Evolutionary conservation across 2,329 filamentous ascomycete genomes (phyloP), one percentile per base, ranked within the genome.

Genomic region (Cytospora leucostoma): DNA sequence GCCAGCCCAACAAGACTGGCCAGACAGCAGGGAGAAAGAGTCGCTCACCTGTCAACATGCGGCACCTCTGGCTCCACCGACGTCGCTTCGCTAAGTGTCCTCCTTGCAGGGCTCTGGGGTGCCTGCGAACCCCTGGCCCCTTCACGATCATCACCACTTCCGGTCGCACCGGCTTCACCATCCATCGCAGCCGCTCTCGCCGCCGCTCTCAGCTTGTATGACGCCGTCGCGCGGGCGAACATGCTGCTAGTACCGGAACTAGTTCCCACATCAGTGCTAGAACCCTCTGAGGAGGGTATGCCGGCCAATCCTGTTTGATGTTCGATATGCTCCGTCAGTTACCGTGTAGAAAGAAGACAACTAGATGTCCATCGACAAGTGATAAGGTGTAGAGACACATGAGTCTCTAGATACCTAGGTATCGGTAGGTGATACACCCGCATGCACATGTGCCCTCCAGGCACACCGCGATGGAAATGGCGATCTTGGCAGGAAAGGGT

Each of bases 41-140:
- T 7, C 27, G 47, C 51, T 15, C 49, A 61, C 58, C 58, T 61
- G 38, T 61, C 58, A 37, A 61, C 58, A 13, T 38, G 35, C 34
- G 58, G 51, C 51, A 47, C 35, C 27, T 51, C 21, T 7, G 50
- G 17, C 33, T 55, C 38, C 37, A 33, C 49, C n/a, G 57, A 59
- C 57, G 38, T 59, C 34, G 57, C 32, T 17, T 40, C 51, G 57
- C 51, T 47, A n/a, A 33, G 38, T 12, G 44, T 40, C 56, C 19
- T 59, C 34, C 56, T 49, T 19, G 56, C 27, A 27, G 27, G 27
- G 27, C 27, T 27, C 27, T 27, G 27, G 27, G 27, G 27, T 27
- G 27, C 27, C 27, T 27, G 27, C 27, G 27, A 3, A 37, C 35
- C 12, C 35, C 2, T 37, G 35, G 35, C 12, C 8, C 35, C 35